Evolutionary conservation across 2,329 filamentous ascomycete species (phyloP), one percentile per base, ranked within the genome.

Genomic region (Fusarium compactum): DNA sequence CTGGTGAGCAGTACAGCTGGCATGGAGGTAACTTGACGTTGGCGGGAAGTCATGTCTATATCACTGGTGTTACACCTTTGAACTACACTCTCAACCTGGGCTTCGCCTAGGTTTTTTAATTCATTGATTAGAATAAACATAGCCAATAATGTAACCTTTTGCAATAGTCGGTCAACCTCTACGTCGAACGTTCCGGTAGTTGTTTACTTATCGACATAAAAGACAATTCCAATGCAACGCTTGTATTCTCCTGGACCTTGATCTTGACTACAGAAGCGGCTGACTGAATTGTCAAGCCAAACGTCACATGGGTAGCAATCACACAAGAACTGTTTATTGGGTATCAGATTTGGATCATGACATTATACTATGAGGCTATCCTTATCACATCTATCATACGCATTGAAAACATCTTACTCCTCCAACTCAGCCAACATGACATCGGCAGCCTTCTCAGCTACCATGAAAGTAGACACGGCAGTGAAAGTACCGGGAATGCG

Each of bases 401-500:
- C 14, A 30, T 22, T 20, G 30, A 7, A 29, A 48, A 30, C 16
- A 12, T 9, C 40, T 56, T 34, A 56, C 20, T 71, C 25, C 44
- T 69, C 24, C 25, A 70, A 20, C 24, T 56, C 64, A 22, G 55
- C 40, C 18, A 79, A 20, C 20, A 79, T 79, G 6, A 77, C 67
- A 53, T 77, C 77, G 0, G 78, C 77, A 1, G 78, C 78, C 72
- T 79, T 79, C 67, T 79, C 78, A 3, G 73, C 77, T 4, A 76
- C 74, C 74, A 80, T 77, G 25, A 71, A 80, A 0, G 76, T 79
- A 2, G 76, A 78, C 6, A 78, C 69, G 12, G 76, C 77, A 1
- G 78, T 79, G 32, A 79, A 77, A 2, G 77, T 79, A 22, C 78
- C 78, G 0, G 78, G 78, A n/a, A 74, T 73, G 7, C 71, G 78